phyloP scores from a whole-genome alignment of 2,329 filamentous ascomycete genomes.

The Coniochaeta ligniaria region DNA sequence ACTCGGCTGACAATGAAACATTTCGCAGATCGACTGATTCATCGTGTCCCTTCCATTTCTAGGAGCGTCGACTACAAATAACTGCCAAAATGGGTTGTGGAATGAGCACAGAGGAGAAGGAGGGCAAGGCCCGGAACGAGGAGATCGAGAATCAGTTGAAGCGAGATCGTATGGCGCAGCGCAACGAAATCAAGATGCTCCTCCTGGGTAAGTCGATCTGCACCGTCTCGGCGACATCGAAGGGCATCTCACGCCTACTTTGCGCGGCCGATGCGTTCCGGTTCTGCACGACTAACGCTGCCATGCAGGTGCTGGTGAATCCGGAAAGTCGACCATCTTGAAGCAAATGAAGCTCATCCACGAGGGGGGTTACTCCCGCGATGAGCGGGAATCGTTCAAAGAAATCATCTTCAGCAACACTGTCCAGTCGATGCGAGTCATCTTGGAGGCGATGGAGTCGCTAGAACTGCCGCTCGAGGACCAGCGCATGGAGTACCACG shows the following conservation, averaged over 20 bases:
- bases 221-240: neutral
- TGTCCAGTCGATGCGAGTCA: conserved; percentile 63
- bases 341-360: conserved; percentile 99
- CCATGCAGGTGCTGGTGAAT: conserved; percentile 83
- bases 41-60: neutral
- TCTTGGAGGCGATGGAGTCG: conserved; percentile 62
- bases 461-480: conserved; percentile 79
- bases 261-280: neutral
- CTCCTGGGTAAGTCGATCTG: conserved; percentile 68
- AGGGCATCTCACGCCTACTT: neutral
- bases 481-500: conserved; percentile 90
- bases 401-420: conserved; percentile 67
- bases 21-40: neutral
- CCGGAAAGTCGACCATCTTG: conserved; percentile 87
- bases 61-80: conserved; percentile 2
- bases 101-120: conserved; percentile 99
- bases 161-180: conserved; percentile 96
- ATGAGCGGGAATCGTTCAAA: conserved; percentile 66
- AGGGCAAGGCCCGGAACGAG: conserved; percentile 99
- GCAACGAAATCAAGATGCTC: conserved; percentile 99
- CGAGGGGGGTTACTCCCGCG: conserved; percentile 96
- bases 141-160: conserved; percentile 99
- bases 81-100: conserved; percentile 90
- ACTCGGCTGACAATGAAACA: neutral
- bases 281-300: neutral